These are phyloP conservation scores for Zalaria obscura DNA, from an alignment of 2,329 filamentous ascomycete species.

Conservation along the genomic window DNA sequence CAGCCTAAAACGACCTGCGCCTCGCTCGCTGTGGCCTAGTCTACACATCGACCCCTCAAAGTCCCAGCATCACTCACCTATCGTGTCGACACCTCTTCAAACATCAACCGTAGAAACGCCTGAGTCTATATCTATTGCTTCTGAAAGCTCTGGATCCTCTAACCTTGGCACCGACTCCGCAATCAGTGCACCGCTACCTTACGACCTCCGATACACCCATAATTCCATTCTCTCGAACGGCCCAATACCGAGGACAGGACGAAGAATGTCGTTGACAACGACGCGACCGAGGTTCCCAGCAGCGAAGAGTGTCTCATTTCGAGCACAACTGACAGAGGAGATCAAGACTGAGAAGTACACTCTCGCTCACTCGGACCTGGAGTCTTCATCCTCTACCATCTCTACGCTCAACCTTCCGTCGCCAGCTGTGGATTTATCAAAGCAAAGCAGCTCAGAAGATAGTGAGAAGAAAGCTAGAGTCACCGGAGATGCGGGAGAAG, in stretches of 20 bases:
- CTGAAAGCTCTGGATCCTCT: slow-evolving; percentile 12
- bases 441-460: neutral
- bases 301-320: slow-evolving; percentile 43
- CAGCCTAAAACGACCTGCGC: neutral
- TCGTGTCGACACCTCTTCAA: neutral
- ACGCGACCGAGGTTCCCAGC: slow-evolving; percentile 35
- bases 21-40: neutral
- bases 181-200: slow-evolving; percentile 19
- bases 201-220: slow-evolving; percentile 31
- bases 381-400: slow-evolving; percentile 21
- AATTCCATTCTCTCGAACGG: slow-evolving; percentile 32
- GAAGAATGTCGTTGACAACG: slow-evolving; percentile 26
- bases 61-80: neutral
- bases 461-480: slow-evolving; percentile 1
- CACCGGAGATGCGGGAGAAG: slow-evolving; percentile 1
- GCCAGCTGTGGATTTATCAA: slow-evolving; percentile 3
- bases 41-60: neutral
- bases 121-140: neutral
- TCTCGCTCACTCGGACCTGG: slow-evolving; percentile 41
- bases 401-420: slow-evolving; percentile 13
- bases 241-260: slow-evolving; percentile 20
- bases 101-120: neutral
- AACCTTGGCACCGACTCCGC: slow-evolving; percentile 16
- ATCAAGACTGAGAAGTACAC: slow-evolving; percentile 43
- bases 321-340: slow-evolving; percentile 41